Base-by-base conservation (phyloP, 2,329 filamentous ascomycete genomes). In the Colletotrichum truncatum region DNA sequence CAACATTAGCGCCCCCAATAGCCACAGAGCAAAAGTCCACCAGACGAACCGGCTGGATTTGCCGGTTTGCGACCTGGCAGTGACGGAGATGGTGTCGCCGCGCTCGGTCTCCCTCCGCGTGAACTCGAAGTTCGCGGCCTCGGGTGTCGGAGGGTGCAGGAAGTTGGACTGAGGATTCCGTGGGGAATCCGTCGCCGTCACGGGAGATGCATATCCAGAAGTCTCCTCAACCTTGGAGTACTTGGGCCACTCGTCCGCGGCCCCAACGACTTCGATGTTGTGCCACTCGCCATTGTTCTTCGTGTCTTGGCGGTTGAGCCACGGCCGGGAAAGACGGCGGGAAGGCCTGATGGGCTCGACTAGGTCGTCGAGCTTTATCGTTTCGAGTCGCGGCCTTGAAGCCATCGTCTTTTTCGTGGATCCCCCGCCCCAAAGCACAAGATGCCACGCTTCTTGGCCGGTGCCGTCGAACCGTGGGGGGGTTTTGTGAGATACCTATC, bases 1-100 rank as follows among this genome's bases (percentile, higher is more conserved):
- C 49, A 62, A 26, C 62, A 65, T 51, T 41, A 65, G 12, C 14
- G 18, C 62, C 1, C 39, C 48, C 3, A 65, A 18, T 9, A 55
- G 10, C 62, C 62, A 65, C 9, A 65, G 34, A 4, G 48, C 58
- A 10, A 61, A 16, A 3, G 62, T 65, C 57, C 49, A 65, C 62
- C 62, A 65, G 21, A 62, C 57, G 49, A 65, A 65, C 10, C 12
- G 45, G 43, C 57, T 51, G 12, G 7, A 32, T 5, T 12, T 16
- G 0, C 28, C 26, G 4, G 6, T 36, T 25, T 36, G 21, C n/a
- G 57, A 26, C 12, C 6, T 45, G 7, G 57, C 4, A 6, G 49
- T 65, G 12, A 65, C 41, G 18, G 49, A 49, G 14, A 45, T 26
- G 32, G 57, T 51, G 34, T 65, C 62, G 21, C 34, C 43, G 21